phyloP scores from a whole-genome alignment of 192 early-diverging fungal genomes.

The Entomortierella chlamydospora region DNA sequence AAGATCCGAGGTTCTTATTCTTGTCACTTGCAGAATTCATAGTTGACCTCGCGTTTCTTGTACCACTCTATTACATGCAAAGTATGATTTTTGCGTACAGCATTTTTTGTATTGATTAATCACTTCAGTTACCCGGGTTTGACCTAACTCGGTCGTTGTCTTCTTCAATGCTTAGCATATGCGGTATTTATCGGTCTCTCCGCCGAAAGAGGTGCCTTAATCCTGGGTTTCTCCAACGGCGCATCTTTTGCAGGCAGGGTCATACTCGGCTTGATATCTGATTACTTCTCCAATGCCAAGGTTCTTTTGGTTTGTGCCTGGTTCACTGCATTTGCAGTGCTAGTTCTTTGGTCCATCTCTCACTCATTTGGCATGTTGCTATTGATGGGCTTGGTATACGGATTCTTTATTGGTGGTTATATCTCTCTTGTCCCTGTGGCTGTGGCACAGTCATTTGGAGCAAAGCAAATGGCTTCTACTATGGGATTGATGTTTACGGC shows the following conservation, averaged over 20 bases:
- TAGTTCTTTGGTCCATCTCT: slow-evolving; percentile 35
- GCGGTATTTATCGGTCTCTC: slow-evolving; percentile 69
- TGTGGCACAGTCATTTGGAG: slow-evolving; percentile 51
- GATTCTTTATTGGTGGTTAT: slow-evolving; percentile 62
- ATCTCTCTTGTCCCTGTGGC: slow-evolving; percentile 50
- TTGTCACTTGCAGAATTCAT: slow-evolving; percentile 46
- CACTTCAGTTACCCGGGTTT: too few relatives aligned
- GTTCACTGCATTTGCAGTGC: slow-evolving; percentile 22
- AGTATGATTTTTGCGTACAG: too few relatives aligned
- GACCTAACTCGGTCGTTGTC: not conserved
- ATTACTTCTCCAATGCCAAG: slow-evolving; percentile 44
- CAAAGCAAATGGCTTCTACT: slow-evolving; percentile 54
- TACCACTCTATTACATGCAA: slow-evolving; percentile 61
- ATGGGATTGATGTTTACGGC: slow-evolving; percentile 57
- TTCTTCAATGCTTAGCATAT: slow-evolving; percentile 47
- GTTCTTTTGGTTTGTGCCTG: slow-evolving; percentile 27
- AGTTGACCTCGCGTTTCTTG: slow-evolving; percentile 53
- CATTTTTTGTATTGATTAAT: too few relatives aligned
- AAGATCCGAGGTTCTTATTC: slow-evolving; percentile 45
- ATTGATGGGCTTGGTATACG: slow-evolving; percentile 54
- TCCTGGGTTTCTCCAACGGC: slow-evolving; percentile 73
- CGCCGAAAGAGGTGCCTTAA: slow-evolving; percentile 66
- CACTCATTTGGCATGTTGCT: slow-evolving; percentile 24
- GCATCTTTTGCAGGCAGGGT: slow-evolving; percentile 71
- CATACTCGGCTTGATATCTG: slow-evolving; percentile 68